Evolutionary conservation across 208 protist genomes (phyloP).

Genomic region (Trypanosoma vivax): DNA sequence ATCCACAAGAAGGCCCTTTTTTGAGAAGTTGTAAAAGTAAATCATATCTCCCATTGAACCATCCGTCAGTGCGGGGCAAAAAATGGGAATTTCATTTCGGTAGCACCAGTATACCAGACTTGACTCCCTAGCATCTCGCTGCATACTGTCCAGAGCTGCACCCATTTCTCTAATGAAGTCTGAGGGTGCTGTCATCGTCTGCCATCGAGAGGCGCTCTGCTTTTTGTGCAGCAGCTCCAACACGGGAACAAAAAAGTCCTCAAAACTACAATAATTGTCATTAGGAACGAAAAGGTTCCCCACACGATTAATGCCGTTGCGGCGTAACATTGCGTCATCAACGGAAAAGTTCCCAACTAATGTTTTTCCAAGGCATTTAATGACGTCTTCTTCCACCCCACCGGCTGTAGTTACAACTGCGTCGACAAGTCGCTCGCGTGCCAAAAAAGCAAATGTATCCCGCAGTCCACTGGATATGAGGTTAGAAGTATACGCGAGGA

Average conservation of each 20-base stretch:
- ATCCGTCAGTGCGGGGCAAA: constrained; percentile 98
- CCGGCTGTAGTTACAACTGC: constrained; percentile 98
- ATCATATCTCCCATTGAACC: constrained; percentile 99
- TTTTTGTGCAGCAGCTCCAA: constrained; percentile 89
- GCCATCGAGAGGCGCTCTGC: constrained; percentile 76
- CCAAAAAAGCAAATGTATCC: constrained; percentile 97
- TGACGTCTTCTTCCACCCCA: constrained; percentile 99
- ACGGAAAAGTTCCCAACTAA: constrained; percentile 93
- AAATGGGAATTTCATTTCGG: constrained; percentile 98
- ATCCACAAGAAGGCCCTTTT: constrained; percentile 96
- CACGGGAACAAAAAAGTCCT: constrained; percentile 99
- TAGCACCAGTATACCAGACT: constrained; percentile 98
- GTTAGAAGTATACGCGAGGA: constrained; percentile 99
- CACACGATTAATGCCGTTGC: constrained; percentile 96
- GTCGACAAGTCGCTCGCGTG: constrained; percentile 94
- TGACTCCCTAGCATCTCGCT: constrained; percentile 87
- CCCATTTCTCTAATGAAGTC: constrained; percentile 96
- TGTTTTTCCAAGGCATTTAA: constrained; percentile 98
- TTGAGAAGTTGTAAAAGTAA: constrained; percentile 98
- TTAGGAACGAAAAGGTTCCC: constrained; percentile 99
- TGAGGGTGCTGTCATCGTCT: constrained; percentile 88
- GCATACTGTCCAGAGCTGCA: constrained; percentile 56
- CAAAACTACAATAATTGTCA: constrained; percentile 99
- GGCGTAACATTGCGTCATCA: constrained; percentile 84
- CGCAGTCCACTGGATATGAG: constrained; percentile 98